These are phyloP conservation scores for Silene latifolia DNA, from an alignment of 148 eudicot genomes.

Conservation along the genomic window DNA sequence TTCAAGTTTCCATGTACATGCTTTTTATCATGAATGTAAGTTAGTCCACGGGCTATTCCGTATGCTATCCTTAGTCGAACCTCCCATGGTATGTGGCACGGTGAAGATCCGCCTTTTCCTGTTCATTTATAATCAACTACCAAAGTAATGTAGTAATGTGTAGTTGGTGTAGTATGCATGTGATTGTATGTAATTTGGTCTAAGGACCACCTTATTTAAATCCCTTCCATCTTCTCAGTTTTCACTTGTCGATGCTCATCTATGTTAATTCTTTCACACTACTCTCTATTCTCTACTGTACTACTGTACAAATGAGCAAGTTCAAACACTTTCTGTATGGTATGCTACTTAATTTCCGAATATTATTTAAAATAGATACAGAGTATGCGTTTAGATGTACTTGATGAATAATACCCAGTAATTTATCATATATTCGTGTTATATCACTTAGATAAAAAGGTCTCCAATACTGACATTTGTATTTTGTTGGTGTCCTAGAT, in stretches of 20 bases:
- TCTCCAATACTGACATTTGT: too few species aligned
- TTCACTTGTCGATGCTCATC: neutral
- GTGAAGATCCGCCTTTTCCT: conserved; percentile 87
- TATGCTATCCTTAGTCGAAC: conserved; percentile 76
- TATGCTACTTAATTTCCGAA: too few species aligned
- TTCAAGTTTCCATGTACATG: conserved; percentile 94
- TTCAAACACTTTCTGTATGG: too few species aligned
- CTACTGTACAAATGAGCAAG: too few species aligned
- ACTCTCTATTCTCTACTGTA: neutral
- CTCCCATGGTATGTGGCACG: conserved; percentile 87
- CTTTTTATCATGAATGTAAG: conserved; percentile 86
- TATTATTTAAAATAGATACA: too few species aligned
- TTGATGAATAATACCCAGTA: too few species aligned
- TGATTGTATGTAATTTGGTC: conserved; percentile 6
- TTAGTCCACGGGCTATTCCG: conserved; percentile 89
- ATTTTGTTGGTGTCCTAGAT: too few species aligned
- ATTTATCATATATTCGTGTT: too few species aligned
- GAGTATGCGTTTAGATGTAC: too few species aligned
- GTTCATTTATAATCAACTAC: neutral
- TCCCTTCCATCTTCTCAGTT: conserved; percentile 7
- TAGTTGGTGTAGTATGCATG: conserved; percentile 10
- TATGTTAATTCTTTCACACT: neutral
- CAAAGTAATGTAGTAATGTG: neutral
- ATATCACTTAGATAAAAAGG: too few species aligned
- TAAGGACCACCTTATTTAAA: neutral